Conservation (phyloP, 371 early-diverging fungal genomes). For the Mucor indicus region DNA sequence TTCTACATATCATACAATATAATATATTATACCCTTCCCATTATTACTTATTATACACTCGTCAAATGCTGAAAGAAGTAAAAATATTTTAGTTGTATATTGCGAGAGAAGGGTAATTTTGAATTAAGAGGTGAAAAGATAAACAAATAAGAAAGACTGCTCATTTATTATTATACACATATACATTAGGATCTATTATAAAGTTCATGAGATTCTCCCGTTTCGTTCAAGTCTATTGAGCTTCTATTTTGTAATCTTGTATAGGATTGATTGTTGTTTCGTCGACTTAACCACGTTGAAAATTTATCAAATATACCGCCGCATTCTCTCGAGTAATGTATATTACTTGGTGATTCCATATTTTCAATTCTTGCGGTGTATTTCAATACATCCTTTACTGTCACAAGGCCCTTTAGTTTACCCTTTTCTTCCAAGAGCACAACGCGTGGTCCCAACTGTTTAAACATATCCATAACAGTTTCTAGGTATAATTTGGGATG, state of each 20-base stretch:
- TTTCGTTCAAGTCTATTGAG: slow-evolving; percentile 7
- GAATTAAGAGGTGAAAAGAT: no score
- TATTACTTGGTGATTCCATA: slow-evolving; percentile 2
- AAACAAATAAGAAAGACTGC: no score
- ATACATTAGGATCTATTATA: slow-evolving; percentile 12
- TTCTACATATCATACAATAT: no score
- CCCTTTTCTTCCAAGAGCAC: slow-evolving; percentile 71
- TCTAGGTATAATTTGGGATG: slow-evolving; percentile 80
- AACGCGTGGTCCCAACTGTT: slow-evolving; percentile 84
- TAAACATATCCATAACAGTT: slow-evolving; percentile 88
- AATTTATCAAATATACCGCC: slow-evolving; percentile 13
- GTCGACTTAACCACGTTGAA: slow-evolving; percentile 12
- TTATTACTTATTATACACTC: no score
- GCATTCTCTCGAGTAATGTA: slow-evolving; percentile 9
- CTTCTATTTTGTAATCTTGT: slow-evolving; percentile 22
- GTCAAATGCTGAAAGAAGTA: no score
- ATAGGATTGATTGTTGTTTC: slow-evolving; percentile 1
- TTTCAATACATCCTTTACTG: slow-evolving; percentile 77
- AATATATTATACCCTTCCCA: no score
- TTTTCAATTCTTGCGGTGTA: slow-evolving; percentile 59
- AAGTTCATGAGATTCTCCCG: slow-evolving; percentile 18
- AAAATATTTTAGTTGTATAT: neutral
- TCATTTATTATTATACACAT: no score
- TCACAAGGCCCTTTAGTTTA: slow-evolving; percentile 68
- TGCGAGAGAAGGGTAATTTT: no score